Percentiles rank a stretch among this genome's conserved stretches.
Evolutionary conservation across 2,329 filamentous ascomycete species (phyloP).

Genomic region (Hymenoscyphus salicellus): DNA sequence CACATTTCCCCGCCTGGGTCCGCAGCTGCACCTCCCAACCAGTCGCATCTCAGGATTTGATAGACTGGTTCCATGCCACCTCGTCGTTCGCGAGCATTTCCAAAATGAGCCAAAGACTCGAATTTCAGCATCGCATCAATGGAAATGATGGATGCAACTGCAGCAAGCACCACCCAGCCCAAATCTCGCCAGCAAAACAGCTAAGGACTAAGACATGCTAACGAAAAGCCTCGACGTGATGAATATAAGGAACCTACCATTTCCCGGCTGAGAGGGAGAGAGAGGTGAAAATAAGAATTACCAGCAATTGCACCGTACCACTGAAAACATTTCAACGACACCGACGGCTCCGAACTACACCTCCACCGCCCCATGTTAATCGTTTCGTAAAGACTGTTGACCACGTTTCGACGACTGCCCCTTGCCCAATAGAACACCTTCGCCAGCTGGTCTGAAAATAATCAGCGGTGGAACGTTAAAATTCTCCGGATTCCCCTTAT

Average conservation of each 20-base stretch:
- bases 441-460: not conserved
- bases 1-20: not conserved
- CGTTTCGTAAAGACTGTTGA: not conserved
- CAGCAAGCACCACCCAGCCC: constrained; percentile 9
- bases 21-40: constrained; percentile 13
- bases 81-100: constrained; percentile 25
- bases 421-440: not conserved
- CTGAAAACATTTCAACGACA: not conserved
- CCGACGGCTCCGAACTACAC: not conserved
- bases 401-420: not conserved
- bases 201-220: not conserved
- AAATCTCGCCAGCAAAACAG: not conserved
- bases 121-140: constrained; percentile 10
- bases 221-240: not conserved
- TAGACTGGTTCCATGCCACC: not conserved
- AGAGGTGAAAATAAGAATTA: not conserved
- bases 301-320: not conserved
- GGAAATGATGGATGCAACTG: constrained; percentile 4
- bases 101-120: constrained; percentile 13
- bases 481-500: not conserved
- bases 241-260: not conserved
- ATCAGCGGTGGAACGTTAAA: not conserved
- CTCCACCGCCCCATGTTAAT: not conserved
- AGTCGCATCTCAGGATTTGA: constrained; percentile 24
- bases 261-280: not conserved